Evolutionary conservation across 495 filamentous ascomycete genomes (phyloP), one percentile per base, ranked within the genome.

Genomic region (Penicillium paxilli): DNA sequence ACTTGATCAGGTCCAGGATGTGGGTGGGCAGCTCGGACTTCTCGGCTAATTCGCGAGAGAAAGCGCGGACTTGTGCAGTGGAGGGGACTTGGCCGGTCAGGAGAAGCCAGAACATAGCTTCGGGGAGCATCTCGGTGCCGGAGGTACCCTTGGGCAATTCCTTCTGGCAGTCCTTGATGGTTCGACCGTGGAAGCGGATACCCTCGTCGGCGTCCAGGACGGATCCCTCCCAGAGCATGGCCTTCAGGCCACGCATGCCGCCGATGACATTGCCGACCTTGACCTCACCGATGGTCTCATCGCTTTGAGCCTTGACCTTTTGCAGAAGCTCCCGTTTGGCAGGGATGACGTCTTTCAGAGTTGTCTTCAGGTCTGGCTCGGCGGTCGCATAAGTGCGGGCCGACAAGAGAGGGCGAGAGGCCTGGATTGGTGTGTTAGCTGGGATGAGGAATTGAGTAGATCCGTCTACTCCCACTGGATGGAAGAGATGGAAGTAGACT

Each of bases 81-180:
- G 88, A 88, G 9, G 94, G 94, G 21, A 98, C 89, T 70, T 93
- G 80, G 52, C 94, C 95, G 8, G 94, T 98, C 54, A 98, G 75
- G 14, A 98, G 87, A 22, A 98, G 87, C 94, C 94, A 98, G 82
- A 98, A 98, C 94, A 98, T 98, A 66, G 92, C 87, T 73, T 98
- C 94, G 32, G 94, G 94, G 2, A 98, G 86, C 95, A 98, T 98
- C 77, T 98, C 93, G n/a, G 90, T 94, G 52, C 94, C 94, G 2
- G 88, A 83, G 50, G 83, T 89, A 48, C 92, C 94, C 78, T 96
- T 97, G 62, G 94, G 94, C 7, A 98, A 83, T 67, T 95, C 85
- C 52, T 84, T 82, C 66, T 96, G 92, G 81, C 94, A 98, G 67
- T 98, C 94, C 77, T 94, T 95, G 80, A 98, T 98, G 44, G 91